Evolutionary conservation across 140 eudicot species (phyloP).

Genomic region (Oenanthe javanica): DNA sequence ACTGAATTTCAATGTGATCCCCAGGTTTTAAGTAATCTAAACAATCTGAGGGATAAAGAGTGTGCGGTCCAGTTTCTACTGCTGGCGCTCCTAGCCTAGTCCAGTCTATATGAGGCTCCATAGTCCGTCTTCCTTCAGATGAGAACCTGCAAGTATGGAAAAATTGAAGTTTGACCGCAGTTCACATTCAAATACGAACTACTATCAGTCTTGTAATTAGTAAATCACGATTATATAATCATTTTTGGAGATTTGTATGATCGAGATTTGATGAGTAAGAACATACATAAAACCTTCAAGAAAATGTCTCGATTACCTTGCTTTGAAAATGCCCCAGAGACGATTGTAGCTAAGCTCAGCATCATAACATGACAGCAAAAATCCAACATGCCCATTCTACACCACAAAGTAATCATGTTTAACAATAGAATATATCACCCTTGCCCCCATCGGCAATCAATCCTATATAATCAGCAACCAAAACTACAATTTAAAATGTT

Average conservation of each 20-base stretch:
- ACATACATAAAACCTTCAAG: neutral
- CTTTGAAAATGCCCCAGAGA: slow-evolving; percentile 57
- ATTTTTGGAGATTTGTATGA: neutral
- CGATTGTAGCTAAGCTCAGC: slow-evolving; percentile 75
- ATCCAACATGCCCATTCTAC: slow-evolving; percentile 97
- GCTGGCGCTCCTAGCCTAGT: slow-evolving; percentile 66
- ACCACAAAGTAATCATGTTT: slow-evolving; percentile 20
- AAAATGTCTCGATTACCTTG: slow-evolving; percentile 42
- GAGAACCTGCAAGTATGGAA: slow-evolving; percentile 34
- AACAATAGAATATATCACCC: neutral
- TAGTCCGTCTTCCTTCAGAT: slow-evolving; percentile 51
- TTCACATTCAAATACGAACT: neutral
- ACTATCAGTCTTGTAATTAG: neutral
- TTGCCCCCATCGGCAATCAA: neutral
- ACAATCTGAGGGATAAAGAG: slow-evolving; percentile 62
- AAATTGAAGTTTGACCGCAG: neutral
- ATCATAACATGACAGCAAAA: slow-evolving; percentile 94
- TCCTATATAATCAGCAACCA: neutral
- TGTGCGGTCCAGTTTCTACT: slow-evolving; percentile 49
- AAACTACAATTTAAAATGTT: neutral
- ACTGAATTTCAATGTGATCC: slow-evolving; percentile 85
- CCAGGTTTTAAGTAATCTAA: slow-evolving; percentile 65
- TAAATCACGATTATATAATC: neutral
- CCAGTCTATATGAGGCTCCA: slow-evolving; percentile 75
- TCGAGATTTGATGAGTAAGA: neutral